phyloP scores from a whole-genome alignment of 2,329 filamentous ascomycete genomes.

The Raffaelea ambrosiae region DNA sequence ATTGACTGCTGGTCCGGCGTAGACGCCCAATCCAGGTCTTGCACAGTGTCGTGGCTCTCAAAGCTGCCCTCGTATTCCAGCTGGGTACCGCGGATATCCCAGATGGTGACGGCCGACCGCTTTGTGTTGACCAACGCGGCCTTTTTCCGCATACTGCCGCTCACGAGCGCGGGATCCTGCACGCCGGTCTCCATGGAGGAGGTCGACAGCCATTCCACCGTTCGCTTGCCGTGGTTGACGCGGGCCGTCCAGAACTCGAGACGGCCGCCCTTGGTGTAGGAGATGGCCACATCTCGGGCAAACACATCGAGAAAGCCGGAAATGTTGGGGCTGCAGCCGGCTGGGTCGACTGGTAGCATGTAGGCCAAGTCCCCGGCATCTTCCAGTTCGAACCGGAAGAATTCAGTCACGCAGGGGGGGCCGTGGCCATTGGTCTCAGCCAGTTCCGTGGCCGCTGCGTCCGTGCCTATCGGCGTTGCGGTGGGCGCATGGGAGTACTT shows the following conservation, averaged over 20 bases:
- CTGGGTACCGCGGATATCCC: conserved; percentile 76
- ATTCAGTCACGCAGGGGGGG: conserved; percentile 46
- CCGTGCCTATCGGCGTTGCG: conserved; percentile 12
- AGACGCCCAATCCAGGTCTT: conserved; percentile 88
- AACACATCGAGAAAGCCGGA: conserved; percentile 81
- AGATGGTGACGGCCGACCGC: conserved; percentile 74
- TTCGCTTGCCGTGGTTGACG: conserved; percentile 49
- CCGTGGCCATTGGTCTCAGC: conserved; percentile 20
- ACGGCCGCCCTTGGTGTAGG: conserved; percentile 66
- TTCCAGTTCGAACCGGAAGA: conserved; percentile 63
- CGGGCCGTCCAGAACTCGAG: conserved; percentile 81
- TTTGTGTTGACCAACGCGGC: conserved; percentile 70
- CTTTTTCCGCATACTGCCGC: conserved; percentile 79
- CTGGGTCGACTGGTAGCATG: conserved; percentile 77
- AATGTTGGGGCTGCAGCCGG: conserved; percentile 60
- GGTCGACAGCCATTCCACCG: conserved; percentile 74
- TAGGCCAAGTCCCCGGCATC: conserved; percentile 51
- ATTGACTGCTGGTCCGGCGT: conserved; percentile 85
- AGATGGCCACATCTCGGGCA: conserved; percentile 76
- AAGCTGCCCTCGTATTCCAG: conserved; percentile 76
- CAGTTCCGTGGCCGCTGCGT: conserved; percentile 6
- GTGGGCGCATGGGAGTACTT: conserved; percentile 17
- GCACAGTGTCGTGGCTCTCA: conserved; percentile 62
- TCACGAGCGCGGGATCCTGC: conserved; percentile 63
- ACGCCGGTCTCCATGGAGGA: conserved; percentile 75